These are phyloP conservation scores for Gossypium davidsonii DNA, from an alignment of 441 rosid species.

Conservation along the genomic window DNA sequence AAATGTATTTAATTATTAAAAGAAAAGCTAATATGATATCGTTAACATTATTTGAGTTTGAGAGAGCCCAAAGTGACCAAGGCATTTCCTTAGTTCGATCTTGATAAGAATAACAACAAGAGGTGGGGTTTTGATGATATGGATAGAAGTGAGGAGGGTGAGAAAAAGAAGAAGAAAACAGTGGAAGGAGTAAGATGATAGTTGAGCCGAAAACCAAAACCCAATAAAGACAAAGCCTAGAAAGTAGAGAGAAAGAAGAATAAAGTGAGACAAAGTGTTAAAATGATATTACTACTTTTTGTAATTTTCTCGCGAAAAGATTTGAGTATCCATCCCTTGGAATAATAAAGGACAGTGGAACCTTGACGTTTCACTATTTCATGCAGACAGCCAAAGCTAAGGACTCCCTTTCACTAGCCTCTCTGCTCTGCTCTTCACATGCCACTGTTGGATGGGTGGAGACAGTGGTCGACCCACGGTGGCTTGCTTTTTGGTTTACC, in stretches of 20 bases:
- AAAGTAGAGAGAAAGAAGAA: not conserved
- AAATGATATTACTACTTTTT: not conserved
- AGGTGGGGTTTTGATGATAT: too few species aligned
- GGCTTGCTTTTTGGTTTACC: too few species aligned
- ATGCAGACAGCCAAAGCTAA: not conserved
- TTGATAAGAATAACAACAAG: too few species aligned
- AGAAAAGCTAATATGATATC: too few species aligned
- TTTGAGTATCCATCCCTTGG: not conserved
- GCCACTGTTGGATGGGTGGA: not conserved
- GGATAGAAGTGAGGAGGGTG: too few species aligned
- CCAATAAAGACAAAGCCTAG: constrained; percentile 26
- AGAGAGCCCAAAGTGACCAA: too few species aligned
- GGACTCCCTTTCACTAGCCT: not conserved
- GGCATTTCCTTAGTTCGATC: too few species aligned
- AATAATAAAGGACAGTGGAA: constrained; percentile 18
- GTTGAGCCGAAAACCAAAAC: constrained; percentile 3
- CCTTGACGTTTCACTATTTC: constrained; percentile 10
- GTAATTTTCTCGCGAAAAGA: not conserved
- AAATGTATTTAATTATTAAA: too few species aligned
- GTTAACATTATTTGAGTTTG: too few species aligned
- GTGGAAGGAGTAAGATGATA: too few species aligned
- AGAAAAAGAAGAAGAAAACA: too few species aligned
- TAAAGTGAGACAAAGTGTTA: constrained; percentile 16
- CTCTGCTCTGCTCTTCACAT: not conserved
- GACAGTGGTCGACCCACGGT: too few species aligned